Evolutionary conservation across 345 rosid species (phyloP), one percentile per base, ranked within the genome.

Genomic region (Hibiscus trionum): DNA sequence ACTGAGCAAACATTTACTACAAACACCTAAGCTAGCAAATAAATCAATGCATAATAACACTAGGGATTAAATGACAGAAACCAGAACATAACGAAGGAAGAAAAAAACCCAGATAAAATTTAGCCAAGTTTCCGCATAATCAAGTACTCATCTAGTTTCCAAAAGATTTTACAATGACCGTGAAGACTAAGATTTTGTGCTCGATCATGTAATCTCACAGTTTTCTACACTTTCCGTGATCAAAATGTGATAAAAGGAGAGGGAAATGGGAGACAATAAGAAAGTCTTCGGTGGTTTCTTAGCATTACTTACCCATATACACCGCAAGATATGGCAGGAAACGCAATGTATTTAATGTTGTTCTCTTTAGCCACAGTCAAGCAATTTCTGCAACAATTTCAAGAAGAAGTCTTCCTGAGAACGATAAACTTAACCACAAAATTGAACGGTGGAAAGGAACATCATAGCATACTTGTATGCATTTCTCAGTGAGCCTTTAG

Each of bases 251-350:
- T 26, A 64, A 11, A 55, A 55, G 7, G 59, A 55, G 27, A 19
- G 27, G 11, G 59, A 17, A 55, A 55, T 0, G 27, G 27, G 26
- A 55, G 56, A 16, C 7, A 50, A 16, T 11, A 39, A 31, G 31
- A 35, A 49, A 24, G 33, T 9, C 26, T n/a, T 12, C 0, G 44
- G 67, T 12, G 31, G 7, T 61, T 39, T 57, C 39, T 17, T 62
- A 15, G 39, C 15, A 62, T 4, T 61, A 81, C 73, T 74, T 83
- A 93, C 97, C 94, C 73, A 42, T 61, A 94, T 57, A 82, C 72
- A 61, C 98, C 98, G 63, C 97, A 94, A 59, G 93, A 88, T 71
- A 94, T 86, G 57, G 98, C 91, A 65, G 98, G 88, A 77, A 91
- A 91, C 27, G 97, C 98, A 69, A 94, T 74, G 77, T 82, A 91